Evolutionary conservation across 352 stramenopile genomes (phyloP).

Genomic region (Phytophthora parvispora): DNA sequence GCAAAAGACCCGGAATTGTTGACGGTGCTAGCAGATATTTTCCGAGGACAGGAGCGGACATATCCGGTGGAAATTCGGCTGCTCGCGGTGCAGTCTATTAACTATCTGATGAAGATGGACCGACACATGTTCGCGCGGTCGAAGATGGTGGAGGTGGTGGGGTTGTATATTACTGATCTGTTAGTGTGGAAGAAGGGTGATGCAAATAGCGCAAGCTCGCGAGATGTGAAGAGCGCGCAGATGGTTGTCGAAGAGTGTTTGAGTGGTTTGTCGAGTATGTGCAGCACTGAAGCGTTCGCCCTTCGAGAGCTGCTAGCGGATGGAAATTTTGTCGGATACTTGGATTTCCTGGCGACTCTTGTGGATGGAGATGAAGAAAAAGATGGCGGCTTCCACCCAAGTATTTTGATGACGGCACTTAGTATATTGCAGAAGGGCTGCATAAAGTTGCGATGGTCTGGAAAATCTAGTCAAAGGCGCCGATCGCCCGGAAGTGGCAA

Average conservation of each 20-base stretch:
- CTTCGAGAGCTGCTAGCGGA: conserved; percentile 60
- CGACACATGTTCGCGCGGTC: conserved; percentile 62
- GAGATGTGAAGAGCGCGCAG: conserved; percentile 40
- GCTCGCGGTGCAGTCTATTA: conserved; percentile 83
- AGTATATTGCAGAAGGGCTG: conserved; percentile 83
- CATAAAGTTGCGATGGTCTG: conserved; percentile 70
- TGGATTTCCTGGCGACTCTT: conserved; percentile 64
- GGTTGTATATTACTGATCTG: conserved; percentile 64
- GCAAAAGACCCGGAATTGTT: conserved; percentile 74
- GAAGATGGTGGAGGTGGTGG: conserved; percentile 54
- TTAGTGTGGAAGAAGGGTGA: conserved; percentile 42
- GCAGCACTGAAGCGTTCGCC: conserved; percentile 60
- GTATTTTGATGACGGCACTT: conserved; percentile 69
- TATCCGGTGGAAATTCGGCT: conserved; percentile 64
- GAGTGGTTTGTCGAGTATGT: conserved; percentile 77
- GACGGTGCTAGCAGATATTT: conserved; percentile 60
- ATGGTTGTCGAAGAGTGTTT: conserved; percentile 89
- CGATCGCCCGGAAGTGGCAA: conserved; percentile 3
- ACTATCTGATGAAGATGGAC: conserved; percentile 91
- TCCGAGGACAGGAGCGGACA: conserved; percentile 41
- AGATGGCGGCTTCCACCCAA: conserved; percentile 61
- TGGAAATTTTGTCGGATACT: conserved; percentile 53
- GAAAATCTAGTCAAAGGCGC: conserved; percentile 14
- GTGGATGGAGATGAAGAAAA: conserved; percentile 39
- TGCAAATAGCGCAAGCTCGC: conserved; percentile 3